Percentiles rank a stretch among this genome's conserved stretches.
phyloP scores from a whole-genome alignment of 345 rosid species.

The Salix exigua region DNA sequence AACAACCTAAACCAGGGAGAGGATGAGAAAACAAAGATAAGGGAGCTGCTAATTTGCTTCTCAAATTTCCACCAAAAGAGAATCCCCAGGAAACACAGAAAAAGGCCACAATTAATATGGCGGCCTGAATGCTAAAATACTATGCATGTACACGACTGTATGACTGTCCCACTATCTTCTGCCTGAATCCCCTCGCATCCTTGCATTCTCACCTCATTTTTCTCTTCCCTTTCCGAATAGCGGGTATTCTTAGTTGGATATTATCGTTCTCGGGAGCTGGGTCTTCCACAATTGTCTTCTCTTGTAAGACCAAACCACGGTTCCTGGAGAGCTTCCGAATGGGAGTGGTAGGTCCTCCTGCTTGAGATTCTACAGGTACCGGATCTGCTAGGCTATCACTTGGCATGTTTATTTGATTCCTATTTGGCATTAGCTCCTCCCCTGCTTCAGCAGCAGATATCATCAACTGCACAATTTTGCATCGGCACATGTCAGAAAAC shows the following conservation, averaged over 20 bases:
- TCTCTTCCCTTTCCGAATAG: slow-evolving; percentile 9
- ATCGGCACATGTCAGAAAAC: neutral
- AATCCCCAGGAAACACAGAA: too few relatives aligned
- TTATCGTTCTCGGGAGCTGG: slow-evolving; percentile 6
- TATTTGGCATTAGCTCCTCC: slow-evolving; percentile 41
- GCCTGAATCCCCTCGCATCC: neutral
- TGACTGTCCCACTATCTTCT: too few relatives aligned
- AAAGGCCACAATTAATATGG: too few relatives aligned
- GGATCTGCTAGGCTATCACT: neutral
- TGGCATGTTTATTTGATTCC: slow-evolving; percentile 9
- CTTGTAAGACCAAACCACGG: slow-evolving; percentile 24
- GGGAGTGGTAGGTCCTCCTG: slow-evolving; percentile 13
- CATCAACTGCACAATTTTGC: slow-evolving; percentile 35
- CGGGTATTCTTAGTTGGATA: slow-evolving; percentile 3
- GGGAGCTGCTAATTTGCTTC: too few relatives aligned
- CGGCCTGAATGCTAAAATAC: too few relatives aligned
- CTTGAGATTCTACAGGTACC: slow-evolving; percentile 6
- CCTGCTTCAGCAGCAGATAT: slow-evolving; percentile 17
- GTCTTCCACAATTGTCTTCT: slow-evolving; percentile 12
- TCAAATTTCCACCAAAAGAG: too few relatives aligned
- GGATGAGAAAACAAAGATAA: too few relatives aligned
- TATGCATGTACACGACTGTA: too few relatives aligned
- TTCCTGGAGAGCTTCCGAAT: slow-evolving; percentile 24
- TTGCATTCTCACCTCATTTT: neutral
- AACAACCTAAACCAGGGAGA: too few relatives aligned